Evolutionary conservation across 129 eudicot species (phyloP), one percentile per base, ranked within the genome.

Genomic region (Kitagawia praeruptora): DNA sequence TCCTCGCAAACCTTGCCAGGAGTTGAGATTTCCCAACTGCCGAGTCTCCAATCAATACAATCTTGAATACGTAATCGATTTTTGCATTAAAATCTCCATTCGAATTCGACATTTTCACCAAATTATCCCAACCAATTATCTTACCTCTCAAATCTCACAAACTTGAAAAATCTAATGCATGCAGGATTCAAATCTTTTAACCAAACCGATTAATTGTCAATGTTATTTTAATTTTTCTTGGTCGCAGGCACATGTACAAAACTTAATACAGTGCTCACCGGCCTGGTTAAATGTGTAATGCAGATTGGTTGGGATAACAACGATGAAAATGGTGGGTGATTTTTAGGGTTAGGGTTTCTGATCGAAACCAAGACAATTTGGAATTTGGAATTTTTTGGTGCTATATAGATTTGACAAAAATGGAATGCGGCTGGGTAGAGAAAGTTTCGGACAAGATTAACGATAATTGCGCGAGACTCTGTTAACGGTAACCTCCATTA

Each of bases 1-100:
- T 87, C 28, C 86, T 83, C 9, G 89, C 82, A 80, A 89, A 89
- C 42, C 93, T 82, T 2, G 89, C 88, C 21, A 89, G 79, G 64
- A 89, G 86, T 79, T 89, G 91, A 77, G 93, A 85, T 84, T 89
- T 89, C 28, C 91, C 93, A 28, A 89, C 93, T 69, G 91, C 87
- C 4, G 93, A 87, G 75, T 89, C 93, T 53, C 93, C 93, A 14
- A 89, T 89, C 84, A 89, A 81, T 31, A 89, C 93, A 73, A 87
- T 83, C 77, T 89, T 89, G 78, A 85, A 89, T 67, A 87, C 91
- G 37, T 85, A 89, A 85, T 89, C 93, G 46, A 84, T 76, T 83
- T 85, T 87, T 39, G 80, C 39, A 78, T 82, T 84, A 9, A 77
- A 84, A 82, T 82, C 88, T 44, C 84, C 90, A 41, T 48, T 41